Evolutionary conservation across 2,329 filamentous ascomycete genomes (phyloP).

Genomic region (Penicillium sp.): DNA sequence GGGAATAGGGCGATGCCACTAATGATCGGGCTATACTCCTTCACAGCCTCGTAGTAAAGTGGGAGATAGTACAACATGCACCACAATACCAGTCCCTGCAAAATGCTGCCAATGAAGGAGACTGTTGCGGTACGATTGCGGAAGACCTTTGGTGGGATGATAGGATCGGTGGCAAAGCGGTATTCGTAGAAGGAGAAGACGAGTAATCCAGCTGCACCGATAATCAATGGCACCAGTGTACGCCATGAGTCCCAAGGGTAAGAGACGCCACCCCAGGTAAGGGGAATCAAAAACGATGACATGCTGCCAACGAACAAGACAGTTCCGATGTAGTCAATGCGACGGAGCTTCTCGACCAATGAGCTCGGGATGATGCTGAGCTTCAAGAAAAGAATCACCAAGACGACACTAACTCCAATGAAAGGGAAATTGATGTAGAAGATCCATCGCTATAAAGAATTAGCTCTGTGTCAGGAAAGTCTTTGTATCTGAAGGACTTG

Average conservation of each 20-base stretch:
- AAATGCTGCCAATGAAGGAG: constrained; percentile 57
- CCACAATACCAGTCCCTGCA: constrained; percentile 59
- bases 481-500: too few relatives aligned
- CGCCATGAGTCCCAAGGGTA: constrained; percentile 67
- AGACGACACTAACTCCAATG: constrained; percentile 33
- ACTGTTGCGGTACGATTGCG: constrained; percentile 52
- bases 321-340: constrained; percentile 67
- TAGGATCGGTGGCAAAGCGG: constrained; percentile 55
- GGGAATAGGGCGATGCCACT: constrained; percentile 63
- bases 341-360: constrained; percentile 54
- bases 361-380: constrained; percentile 53
- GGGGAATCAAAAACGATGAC: constrained; percentile 63
- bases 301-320: constrained; percentile 63
- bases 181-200: constrained; percentile 61
- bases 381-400: constrained; percentile 55
- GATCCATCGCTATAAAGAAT: constrained; percentile 36
- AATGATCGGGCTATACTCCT: constrained; percentile 58
- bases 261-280: constrained; percentile 68
- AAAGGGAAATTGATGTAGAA: constrained; percentile 46
- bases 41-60: constrained; percentile 50
- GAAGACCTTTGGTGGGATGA: constrained; percentile 53
- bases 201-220: constrained; percentile 58
- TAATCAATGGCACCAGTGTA: constrained; percentile 63
- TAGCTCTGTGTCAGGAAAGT: background rate
- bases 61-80: constrained; percentile 60